phyloP scores from a whole-genome alignment of 305 asterid genomes.

The Ajuga reptans region DNA sequence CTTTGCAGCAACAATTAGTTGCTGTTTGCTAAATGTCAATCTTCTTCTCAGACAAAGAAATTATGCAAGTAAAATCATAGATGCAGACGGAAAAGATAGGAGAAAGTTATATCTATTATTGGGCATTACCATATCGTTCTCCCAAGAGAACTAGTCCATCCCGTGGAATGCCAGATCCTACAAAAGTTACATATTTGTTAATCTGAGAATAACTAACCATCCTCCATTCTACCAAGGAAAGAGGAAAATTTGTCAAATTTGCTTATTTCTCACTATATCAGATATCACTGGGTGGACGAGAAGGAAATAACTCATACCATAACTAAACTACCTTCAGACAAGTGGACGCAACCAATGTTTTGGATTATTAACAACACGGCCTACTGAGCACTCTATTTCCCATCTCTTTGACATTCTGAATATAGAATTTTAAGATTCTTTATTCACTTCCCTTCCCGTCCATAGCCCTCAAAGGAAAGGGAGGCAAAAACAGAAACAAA shows the following conservation, averaged over 20 bases:
- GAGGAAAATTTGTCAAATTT: background rate
- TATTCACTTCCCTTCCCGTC: conserved; percentile 11
- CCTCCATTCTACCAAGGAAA: conserved; percentile 7
- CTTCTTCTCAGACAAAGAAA: conserved; percentile 3
- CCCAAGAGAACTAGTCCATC: conserved; percentile 77
- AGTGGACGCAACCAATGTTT: background rate
- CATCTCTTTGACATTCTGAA: background rate
- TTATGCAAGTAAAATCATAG: background rate
- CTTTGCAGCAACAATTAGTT: background rate
- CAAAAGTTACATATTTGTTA: conserved; percentile 12
- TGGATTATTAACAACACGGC: background rate
- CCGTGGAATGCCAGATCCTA: conserved; percentile 78
- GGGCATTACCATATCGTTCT: conserved; percentile 63
- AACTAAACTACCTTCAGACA: background rate
- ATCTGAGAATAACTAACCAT: conserved; percentile 7
- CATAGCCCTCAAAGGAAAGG: conserved; percentile 3
- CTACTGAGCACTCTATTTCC: conserved; percentile 2
- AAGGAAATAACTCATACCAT: background rate
- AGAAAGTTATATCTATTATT: background rate
- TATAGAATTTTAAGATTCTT: background rate
- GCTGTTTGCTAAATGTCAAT: conserved; percentile 11
- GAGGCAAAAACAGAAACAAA: background rate
- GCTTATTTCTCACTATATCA: background rate
- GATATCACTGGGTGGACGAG: background rate
- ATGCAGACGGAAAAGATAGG: background rate